Base-by-base conservation (phyloP, 2,329 filamentous ascomycete genomes). In the Cadophora malorum region DNA sequence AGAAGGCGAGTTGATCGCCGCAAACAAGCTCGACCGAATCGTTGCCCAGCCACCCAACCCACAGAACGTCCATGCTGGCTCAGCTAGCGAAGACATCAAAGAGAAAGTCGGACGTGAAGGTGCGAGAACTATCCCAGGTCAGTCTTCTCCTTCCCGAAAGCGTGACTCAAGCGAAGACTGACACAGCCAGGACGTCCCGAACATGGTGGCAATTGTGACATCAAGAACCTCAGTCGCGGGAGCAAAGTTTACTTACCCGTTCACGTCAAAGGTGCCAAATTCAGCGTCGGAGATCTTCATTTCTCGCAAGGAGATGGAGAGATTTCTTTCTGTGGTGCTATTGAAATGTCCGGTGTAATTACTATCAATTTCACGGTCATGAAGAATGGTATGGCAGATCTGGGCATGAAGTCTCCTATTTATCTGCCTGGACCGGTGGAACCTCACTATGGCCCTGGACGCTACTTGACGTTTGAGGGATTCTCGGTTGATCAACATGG, bases 301-400 rank as follows among this genome's bases (percentile, higher is more conserved):
- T 96, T 96, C 79, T 90, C 88, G 4, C 91, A 96, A 80, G 94
- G 94, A 9, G 94, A 97, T 76, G 94, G 94, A 7, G 94, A 97
- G 78, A 96, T 97, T 68, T 93, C 89, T 2, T 97, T 94, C 77
- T 94, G 91, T 71, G 91, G 91, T 23, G 94, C 94, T 6, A 97
- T 97, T 74, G 94, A 97, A 79, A 97, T 97, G 92, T 93, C 94
- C 0, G 94, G 94, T 4, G 83, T 93, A 53, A 97, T 97, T 74
- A 97, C 94, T 2, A 87, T 97, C 79, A 97, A 96, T 75, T 94
- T 97, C 83, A 89, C 87, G 61, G 91, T 97, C 19, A 89, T 97
- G 83, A 96, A 96, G 79, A 85, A 88, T 71, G 94, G 94, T 23
- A 85, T 96, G 76, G 84, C 83, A 55, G 86, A 93, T 41, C 80